Conservation (phyloP, 768 basidiomycete genomes). For the Kondoa malvinella region DNA sequence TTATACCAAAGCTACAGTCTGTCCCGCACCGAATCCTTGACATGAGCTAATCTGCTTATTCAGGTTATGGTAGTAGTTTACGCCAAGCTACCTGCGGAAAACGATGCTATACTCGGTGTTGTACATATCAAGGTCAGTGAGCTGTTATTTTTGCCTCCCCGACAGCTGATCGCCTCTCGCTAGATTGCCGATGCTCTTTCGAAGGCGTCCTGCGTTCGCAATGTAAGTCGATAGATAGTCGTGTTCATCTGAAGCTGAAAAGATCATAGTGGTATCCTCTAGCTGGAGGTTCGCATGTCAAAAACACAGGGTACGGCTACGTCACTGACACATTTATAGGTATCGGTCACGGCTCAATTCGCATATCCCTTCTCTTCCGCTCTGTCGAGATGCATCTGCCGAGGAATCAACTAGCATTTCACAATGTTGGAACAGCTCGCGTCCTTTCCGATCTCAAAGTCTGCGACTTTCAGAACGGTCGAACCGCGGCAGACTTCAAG, state of each 20-base stretch:
- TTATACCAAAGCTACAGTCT: conserved; percentile 44
- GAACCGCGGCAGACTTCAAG: neutral
- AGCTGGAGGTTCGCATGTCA: too few species aligned
- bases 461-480: neutral
- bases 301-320: too few species aligned
- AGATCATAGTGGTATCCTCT: too few species aligned
- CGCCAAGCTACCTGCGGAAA: neutral
- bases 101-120: neutral
- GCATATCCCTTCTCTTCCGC: conserved; percentile 50
- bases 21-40: too few species aligned
- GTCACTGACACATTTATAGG: conserved; percentile 51
- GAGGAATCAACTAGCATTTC: conserved; percentile 34
- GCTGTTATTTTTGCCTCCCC: neutral
- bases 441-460: neutral
- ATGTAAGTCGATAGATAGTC: conserved; percentile 28
- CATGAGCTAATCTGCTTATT: too few species aligned
- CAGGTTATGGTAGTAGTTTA: conserved; percentile 46
- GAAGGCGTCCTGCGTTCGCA: neutral
- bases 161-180: conserved; percentile 42
- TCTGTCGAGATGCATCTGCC: conserved; percentile 47
- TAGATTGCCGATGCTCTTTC: neutral
- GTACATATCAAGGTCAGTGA: conserved; percentile 38
- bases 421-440: neutral
- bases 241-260: too few species aligned
- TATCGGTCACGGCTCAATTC: conserved; percentile 47